Evolutionary conservation across 805 yeast species (phyloP), one percentile per base, ranked within the genome.

Genomic region (Starmerella powellii): DNA sequence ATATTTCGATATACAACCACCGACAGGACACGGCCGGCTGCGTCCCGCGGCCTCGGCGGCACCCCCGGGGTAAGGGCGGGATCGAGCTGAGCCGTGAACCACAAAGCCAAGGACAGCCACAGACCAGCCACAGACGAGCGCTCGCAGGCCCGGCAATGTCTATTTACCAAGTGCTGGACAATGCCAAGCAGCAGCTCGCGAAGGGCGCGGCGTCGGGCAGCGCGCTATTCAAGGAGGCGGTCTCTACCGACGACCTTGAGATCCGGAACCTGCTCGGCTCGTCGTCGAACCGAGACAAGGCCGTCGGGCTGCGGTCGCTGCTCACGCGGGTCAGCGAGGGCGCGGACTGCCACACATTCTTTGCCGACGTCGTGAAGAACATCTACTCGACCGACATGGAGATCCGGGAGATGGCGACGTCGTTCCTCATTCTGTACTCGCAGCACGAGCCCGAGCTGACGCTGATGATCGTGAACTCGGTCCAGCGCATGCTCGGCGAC

Each of bases 381-480:
- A 76, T 87, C 28, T 80, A 84, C 6, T 77, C 88, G 16, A 61
- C 65, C 37, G 73, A 76, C 42, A 56, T 73, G 30, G 79, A 76
- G 48, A 72, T 84, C 23, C 74, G 83, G 46, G 75, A 79, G 51
- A 67, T 88, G 57, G 95, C 86, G 2, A 75, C 83, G 61, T 67
- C 80, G 1, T 84, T 83, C 52, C 63, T 91, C 37, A 64, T 78
- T 33, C 69, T 81, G 42, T 85, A 75, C 58, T 91, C 94, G 19
- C 93, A 84, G 48, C 60, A 67, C 42, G 87, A 84, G 51, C 95
- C 91, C 8, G 94, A 87, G 58, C 71, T 83, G n/a, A 91, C 97
- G 2, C 68, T 91, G 17, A 66, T 91, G 35, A 76, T 95, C 1
- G 82, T 91, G 50, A 91, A 91, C 60, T 82, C 96, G 1, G 81